Base-by-base conservation (phyloP, 148 eudicot species). In the Cornus suecica region DNA sequence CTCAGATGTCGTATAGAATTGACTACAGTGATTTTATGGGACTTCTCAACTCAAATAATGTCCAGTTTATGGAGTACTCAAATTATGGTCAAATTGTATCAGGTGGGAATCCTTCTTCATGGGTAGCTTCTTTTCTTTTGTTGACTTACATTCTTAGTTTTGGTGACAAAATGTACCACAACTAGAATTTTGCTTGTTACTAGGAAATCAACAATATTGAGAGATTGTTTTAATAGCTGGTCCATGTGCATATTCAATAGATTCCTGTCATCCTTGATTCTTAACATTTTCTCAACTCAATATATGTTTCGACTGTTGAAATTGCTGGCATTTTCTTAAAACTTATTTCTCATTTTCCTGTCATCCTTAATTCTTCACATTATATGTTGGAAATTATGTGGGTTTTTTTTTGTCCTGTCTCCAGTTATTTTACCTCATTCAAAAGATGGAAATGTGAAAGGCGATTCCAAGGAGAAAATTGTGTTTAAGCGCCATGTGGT, bases 31-130 rank as follows among this genome's bases (percentile, higher is more conserved):
- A 94, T 18, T 94, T 94, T 74, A 75, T 81, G 85, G 84, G 74
- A 58, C 94, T 94, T 66, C 86, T 94, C 65, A 83, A 90, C 82
- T 84, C 94, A 60, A 91, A 89, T 54, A 86, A 92, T 86, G 94
- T 94, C 75, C 87, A 92, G 74, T 90, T 76, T 66, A 91, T 94
- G 98, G 98, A 94, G 84, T 94, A 94, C 80, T 86, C 98, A 51
- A 86, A 94, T 81, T 90, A 87, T 81, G 98, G 97, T 41, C 92
- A 94, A 85, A 80, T 86, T 54, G 76, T 92, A 69, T 86, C 98
- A 86, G 98, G 98, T 94, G 75, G 61, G 81, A 48, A 58, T 64
- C 45, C 32, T 28, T 72, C 23, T 69, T 58, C 22, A 58, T 58
- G 62, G 62, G 25, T 0, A 6, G 24, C 24, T 58, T 11, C 16